These are phyloP conservation scores for Dothiorella sarmentorum DNA, from an alignment of 2,329 filamentous ascomycete species.

Conservation along the genomic window DNA sequence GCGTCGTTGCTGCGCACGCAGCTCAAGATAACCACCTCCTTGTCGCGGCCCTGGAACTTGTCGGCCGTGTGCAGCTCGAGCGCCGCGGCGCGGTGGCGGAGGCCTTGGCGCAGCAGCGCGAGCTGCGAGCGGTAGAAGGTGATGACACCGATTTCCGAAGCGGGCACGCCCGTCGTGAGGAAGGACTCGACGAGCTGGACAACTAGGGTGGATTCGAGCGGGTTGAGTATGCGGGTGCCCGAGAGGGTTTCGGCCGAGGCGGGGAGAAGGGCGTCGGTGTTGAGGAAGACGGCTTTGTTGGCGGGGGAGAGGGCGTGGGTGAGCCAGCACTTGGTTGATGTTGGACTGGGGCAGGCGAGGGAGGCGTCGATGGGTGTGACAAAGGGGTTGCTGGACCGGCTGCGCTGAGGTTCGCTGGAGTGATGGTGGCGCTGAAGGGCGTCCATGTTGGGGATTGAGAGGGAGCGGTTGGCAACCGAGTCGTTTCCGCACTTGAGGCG, in stretches of 20 bases:
- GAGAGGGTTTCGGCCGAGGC: constrained; percentile 65
- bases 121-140: constrained; percentile 95
- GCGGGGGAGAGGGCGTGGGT: constrained; percentile 65
- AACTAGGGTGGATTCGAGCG: constrained; percentile 73
- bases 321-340: constrained; percentile 66
- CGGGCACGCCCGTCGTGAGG: constrained; percentile 69
- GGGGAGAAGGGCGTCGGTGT: constrained; percentile 73
- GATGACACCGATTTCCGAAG: constrained; percentile 83
- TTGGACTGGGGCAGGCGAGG: constrained; percentile 50
- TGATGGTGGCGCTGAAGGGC: constrained; percentile 37
- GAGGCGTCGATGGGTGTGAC: neutral
- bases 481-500: constrained; percentile 84
- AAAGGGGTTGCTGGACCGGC: neutral
- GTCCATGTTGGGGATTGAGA: constrained; percentile 57
- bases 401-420: neutral
- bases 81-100: constrained; percentile 51
- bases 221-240: constrained; percentile 81
- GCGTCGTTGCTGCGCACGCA: constrained; percentile 84
- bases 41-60: constrained; percentile 94
- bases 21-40: constrained; percentile 83
- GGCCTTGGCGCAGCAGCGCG: constrained; percentile 70
- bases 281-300: constrained; percentile 78
- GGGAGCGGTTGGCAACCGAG: constrained; percentile 64
- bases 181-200: constrained; percentile 78
- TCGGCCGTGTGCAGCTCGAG: constrained; percentile 97